These are phyloP conservation scores for Westerdykella sp. DNA, from an alignment of 2,329 filamentous ascomycete genomes.

Conservation along the genomic window DNA sequence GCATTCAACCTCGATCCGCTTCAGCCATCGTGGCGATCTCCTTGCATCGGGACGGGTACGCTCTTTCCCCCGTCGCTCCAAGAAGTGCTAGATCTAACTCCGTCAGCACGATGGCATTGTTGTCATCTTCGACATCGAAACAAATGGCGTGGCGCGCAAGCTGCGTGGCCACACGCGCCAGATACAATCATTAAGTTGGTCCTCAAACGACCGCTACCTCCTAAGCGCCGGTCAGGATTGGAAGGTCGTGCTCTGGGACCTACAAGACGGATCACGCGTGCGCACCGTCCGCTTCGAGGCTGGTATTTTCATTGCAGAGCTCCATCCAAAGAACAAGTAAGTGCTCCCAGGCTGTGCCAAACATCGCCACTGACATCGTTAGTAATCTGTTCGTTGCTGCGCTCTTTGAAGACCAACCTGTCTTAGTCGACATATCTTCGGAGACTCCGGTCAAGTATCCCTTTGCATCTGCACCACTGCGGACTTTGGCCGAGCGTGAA, in stretches of 20 bases:
- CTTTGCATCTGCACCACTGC: constrained; percentile 75
- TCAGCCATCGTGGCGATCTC: constrained; percentile 91
- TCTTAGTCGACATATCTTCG: constrained; percentile 74
- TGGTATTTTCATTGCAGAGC: constrained; percentile 90
- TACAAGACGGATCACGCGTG: constrained; percentile 64
- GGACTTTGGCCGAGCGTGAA: constrained; percentile 64
- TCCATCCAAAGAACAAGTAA: constrained; percentile 86
- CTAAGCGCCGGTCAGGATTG: constrained; percentile 92
- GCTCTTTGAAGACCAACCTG: constrained; percentile 86
- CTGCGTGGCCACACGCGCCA: constrained; percentile 87
- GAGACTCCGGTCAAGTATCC: constrained; percentile 66
- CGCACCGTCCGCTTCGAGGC: constrained; percentile 87
- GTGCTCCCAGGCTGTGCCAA: constrained; percentile 18
- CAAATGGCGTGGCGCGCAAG: constrained; percentile 92
- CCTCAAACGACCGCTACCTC: constrained; percentile 80
- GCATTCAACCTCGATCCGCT: constrained; percentile 65
- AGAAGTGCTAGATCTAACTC: constrained; percentile 15
- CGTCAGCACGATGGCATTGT: constrained; percentile 73
- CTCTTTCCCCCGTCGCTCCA: constrained; percentile 6
- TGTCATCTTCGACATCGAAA: constrained; percentile 95
- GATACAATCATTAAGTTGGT: constrained; percentile 95
- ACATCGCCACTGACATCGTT: constrained; percentile 6
- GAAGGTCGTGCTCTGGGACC: constrained; percentile 94
- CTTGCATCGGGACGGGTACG: constrained; percentile 81
- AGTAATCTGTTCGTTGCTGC: constrained; percentile 84